Evolutionary conservation across 2,329 filamentous ascomycete species (phyloP).

Genomic region (Albophoma yamanashiensis): DNA sequence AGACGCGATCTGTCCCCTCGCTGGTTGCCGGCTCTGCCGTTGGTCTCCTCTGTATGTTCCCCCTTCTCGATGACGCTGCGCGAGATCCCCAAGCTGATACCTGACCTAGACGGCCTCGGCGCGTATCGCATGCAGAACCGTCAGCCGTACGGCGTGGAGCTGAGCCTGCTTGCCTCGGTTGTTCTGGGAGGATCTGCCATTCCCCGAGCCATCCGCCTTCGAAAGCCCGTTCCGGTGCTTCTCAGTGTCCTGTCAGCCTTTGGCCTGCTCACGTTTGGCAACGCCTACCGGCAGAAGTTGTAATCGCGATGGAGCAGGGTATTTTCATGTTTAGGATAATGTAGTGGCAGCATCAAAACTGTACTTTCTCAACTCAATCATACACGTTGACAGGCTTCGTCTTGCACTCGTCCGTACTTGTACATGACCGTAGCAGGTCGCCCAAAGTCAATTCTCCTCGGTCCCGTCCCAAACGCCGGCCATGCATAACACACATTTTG

Average conservation of each 20-base stretch:
- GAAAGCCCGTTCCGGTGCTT: conserved; percentile 74
- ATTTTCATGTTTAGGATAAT: not conserved
- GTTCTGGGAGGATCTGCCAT: conserved; percentile 76
- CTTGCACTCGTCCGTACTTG: not conserved
- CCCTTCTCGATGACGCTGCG: not conserved
- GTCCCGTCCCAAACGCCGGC: conserved; percentile 7
- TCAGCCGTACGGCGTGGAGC: conserved; percentile 73
- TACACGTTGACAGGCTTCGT: not conserved
- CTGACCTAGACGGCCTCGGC: conserved; percentile 58
- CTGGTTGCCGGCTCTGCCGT: conserved; percentile 77
- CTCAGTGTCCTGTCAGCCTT: conserved; percentile 71
- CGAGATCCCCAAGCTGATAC: not conserved
- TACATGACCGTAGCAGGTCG: not conserved
- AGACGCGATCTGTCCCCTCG: conserved; percentile 78
- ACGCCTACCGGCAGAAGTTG: conserved; percentile 42
- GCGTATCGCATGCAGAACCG: conserved; percentile 68
- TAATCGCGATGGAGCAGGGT: conserved; percentile 11
- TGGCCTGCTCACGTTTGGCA: conserved; percentile 71
- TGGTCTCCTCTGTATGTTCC: conserved; percentile 49
- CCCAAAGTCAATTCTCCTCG: not conserved
- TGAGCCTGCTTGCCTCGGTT: conserved; percentile 80
- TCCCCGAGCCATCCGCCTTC: conserved; percentile 71
- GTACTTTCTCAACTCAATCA: not conserved
- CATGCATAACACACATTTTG: conserved; percentile 6
- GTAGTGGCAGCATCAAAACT: not conserved